These are phyloP conservation scores for Apium graveolens DNA, from an alignment of 129 eudicot species.

Conservation along the genomic window DNA sequence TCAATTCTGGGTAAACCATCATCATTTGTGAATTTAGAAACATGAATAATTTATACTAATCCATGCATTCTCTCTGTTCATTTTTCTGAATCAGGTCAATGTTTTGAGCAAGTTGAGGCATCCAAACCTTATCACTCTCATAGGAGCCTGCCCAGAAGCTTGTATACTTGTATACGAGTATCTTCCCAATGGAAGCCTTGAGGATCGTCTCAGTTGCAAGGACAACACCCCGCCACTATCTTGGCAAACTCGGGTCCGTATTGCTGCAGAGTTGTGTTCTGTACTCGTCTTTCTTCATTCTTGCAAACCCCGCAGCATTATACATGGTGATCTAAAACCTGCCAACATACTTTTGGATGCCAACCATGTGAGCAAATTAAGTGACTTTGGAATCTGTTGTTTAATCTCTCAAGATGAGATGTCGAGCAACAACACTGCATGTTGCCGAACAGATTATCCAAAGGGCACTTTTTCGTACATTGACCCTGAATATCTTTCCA, in stretches of 20 bases:
- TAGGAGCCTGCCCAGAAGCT: slow-evolving; percentile 82
- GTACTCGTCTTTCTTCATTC: slow-evolving; percentile 82
- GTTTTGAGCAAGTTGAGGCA: slow-evolving; percentile 85
- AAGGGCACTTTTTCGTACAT: slow-evolving; percentile 71
- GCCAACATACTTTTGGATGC: slow-evolving; percentile 68
- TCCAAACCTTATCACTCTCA: slow-evolving; percentile 76
- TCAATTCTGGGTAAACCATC: not conserved
- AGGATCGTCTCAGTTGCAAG: slow-evolving; percentile 82
- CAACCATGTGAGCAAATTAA: slow-evolving; percentile 57
- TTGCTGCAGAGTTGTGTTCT: slow-evolving; percentile 85
- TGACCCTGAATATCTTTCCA: slow-evolving; percentile 74
- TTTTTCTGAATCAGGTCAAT: slow-evolving; percentile 40
- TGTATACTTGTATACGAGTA: slow-evolving; percentile 79
- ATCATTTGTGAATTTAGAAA: not conserved
- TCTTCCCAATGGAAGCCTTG: slow-evolving; percentile 83
- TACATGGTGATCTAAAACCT: slow-evolving; percentile 87
- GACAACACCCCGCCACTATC: slow-evolving; percentile 74
- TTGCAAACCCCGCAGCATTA: slow-evolving; percentile 29
- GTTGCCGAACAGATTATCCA: slow-evolving; percentile 47
- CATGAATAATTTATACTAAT: not conserved
- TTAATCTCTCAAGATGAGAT: slow-evolving; percentile 34
- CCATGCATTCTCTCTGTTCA: not conserved
- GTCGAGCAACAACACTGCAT: slow-evolving; percentile 38
- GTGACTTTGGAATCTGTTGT: slow-evolving; percentile 87
- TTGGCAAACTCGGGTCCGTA: slow-evolving; percentile 81